A percentile compares a stretch with the other conserved stretches of the same genome.
Evolutionary conservation across 305 asterid genomes (phyloP).

Genomic region (Striga hermonthica): DNA sequence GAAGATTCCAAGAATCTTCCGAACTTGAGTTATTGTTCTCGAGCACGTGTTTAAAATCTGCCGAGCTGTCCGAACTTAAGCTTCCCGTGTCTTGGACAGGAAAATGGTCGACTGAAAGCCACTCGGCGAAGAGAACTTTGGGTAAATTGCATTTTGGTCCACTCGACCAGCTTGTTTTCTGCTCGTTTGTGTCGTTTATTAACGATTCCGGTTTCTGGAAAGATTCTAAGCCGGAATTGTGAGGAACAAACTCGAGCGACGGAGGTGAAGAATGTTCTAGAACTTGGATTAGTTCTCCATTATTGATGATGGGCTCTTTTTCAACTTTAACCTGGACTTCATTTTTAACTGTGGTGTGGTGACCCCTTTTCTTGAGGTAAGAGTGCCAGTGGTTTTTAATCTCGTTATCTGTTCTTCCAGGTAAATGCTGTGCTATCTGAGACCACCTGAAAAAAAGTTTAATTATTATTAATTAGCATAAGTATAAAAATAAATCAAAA

Average conservation of each 20-base stretch:
- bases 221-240: slow-evolving; percentile 37
- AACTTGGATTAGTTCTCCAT: not conserved
- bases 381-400: slow-evolving; percentile 87
- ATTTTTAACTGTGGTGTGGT: slow-evolving; percentile 31
- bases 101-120: slow-evolving; percentile 51
- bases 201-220: slow-evolving; percentile 39
- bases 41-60: slow-evolving; percentile 22
- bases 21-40: slow-evolving; percentile 31
- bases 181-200: slow-evolving; percentile 39
- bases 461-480: not conserved
- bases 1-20: slow-evolving; percentile 35
- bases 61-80: slow-evolving; percentile 25
- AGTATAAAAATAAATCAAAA: too few relatives aligned
- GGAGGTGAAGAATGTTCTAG: slow-evolving; percentile 34
- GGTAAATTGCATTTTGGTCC: slow-evolving; percentile 46
- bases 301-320: slow-evolving; percentile 14
- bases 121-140: slow-evolving; percentile 58
- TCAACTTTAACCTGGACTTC: slow-evolving; percentile 28
- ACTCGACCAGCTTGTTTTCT: slow-evolving; percentile 13
- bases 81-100: slow-evolving; percentile 24
- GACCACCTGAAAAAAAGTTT: slow-evolving; percentile 58
- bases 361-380: slow-evolving; percentile 58
- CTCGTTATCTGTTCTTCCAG: slow-evolving; percentile 85
- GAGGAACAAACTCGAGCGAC: slow-evolving; percentile 36
- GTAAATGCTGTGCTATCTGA: slow-evolving; percentile 66